These are phyloP conservation scores for Grammothele lineata DNA, from an alignment of 768 basidiomycete genomes.

Conservation along the genomic window DNA sequence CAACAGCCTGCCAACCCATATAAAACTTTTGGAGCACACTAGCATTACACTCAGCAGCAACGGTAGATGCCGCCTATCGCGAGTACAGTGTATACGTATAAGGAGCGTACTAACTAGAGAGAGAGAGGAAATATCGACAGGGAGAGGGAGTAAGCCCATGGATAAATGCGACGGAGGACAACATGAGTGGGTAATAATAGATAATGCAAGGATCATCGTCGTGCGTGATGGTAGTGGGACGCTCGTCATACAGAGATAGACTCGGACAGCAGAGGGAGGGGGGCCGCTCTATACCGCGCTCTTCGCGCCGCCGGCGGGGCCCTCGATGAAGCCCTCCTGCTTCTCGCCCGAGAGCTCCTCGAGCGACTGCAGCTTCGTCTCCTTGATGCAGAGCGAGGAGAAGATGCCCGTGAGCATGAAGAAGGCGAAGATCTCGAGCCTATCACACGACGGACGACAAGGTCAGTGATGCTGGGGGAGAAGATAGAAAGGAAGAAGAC, in stretches of 20 bases:
- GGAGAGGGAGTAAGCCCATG: not conserved
- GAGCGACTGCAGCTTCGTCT: constrained; percentile 64
- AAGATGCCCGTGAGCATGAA: constrained; percentile 85
- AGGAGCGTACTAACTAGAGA: not conserved
- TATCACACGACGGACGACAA: constrained; percentile 27
- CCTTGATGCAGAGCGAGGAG: constrained; percentile 76
- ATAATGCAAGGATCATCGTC: too few species aligned
- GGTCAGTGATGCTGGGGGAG: too few species aligned
- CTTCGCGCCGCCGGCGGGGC: constrained; percentile 6
- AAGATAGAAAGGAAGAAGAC: too few species aligned
- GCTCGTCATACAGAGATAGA: too few species aligned
- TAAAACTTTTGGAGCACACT: not conserved
- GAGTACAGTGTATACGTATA: constrained; percentile 2
- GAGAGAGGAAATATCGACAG: not conserved
- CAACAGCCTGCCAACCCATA: too few species aligned
- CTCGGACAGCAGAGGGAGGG: not conserved
- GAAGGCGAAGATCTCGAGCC: constrained; percentile 42
- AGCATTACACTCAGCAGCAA: not conserved
- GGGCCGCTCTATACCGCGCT: not conserved
- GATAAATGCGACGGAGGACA: not conserved
- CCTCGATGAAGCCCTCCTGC: constrained; percentile 54
- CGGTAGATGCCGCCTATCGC: not conserved
- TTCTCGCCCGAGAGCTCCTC: constrained; percentile 74
- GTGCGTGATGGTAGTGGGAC: too few species aligned
- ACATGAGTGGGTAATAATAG: not conserved